phyloP scores from a whole-genome alignment of 768 basidiomycete species.

The Fibroporia radiculosa region DNA sequence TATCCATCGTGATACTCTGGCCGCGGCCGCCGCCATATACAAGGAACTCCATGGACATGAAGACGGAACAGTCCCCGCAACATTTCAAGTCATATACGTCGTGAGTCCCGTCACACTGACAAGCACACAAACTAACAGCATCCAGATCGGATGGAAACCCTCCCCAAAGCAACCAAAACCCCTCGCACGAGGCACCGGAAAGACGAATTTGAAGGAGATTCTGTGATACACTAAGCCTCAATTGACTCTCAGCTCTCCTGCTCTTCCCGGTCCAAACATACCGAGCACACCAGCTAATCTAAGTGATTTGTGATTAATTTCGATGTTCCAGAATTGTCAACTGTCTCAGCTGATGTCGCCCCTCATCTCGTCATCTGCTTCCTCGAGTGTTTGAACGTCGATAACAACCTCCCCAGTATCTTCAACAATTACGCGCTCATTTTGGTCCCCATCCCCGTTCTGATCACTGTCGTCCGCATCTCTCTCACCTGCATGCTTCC shows the following conservation, averaged over 20 bases:
- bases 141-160: slow-evolving; percentile 81
- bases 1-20: slow-evolving; percentile 77
- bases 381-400: slow-evolving; percentile 6
- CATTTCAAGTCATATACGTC: slow-evolving; percentile 94
- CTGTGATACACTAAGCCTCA: slow-evolving; percentile 25
- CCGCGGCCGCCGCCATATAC: slow-evolving; percentile 91
- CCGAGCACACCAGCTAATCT: too few relatives aligned
- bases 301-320: too few relatives aligned
- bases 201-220: slow-evolving; percentile 55
- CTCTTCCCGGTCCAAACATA: neutral
- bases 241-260: neutral
- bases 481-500: slow-evolving; percentile 8
- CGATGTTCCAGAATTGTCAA: too few relatives aligned
- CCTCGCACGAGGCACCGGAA: slow-evolving; percentile 52
- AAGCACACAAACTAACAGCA: neutral
- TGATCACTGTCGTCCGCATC: slow-evolving; percentile 14
- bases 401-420: slow-evolving; percentile 7
- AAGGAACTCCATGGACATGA: slow-evolving; percentile 80
- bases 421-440: slow-evolving; percentile 15
- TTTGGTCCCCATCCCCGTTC: slow-evolving; percentile 13
- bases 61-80: slow-evolving; percentile 84
- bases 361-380: slow-evolving; percentile 8
- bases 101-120: slow-evolving; percentile 34
- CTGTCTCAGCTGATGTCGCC: too few relatives aligned
- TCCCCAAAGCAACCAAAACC: slow-evolving; percentile 58